Conservation (phyloP, 2,329 filamentous ascomycete genomes). For the Aureobasidium sp. region DNA sequence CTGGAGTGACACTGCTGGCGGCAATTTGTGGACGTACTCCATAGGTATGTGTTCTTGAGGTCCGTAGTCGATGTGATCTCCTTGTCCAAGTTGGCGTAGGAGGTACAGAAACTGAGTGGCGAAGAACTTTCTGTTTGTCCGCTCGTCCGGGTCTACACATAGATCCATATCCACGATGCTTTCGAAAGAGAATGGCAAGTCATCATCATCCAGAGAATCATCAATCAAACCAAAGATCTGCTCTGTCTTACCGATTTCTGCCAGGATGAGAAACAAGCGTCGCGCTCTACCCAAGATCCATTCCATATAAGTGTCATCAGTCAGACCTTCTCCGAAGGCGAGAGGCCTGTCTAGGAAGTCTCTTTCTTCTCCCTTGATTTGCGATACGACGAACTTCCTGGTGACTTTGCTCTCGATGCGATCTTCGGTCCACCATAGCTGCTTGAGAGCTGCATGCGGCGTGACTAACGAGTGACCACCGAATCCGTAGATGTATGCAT, state of each 20-base stretch:
- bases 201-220: slow-evolving; percentile 69
- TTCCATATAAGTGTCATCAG: slow-evolving; percentile 67
- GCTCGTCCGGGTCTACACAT: slow-evolving; percentile 53
- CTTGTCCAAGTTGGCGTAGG: slow-evolving; percentile 55
- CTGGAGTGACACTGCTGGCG: slow-evolving; percentile 40
- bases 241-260: slow-evolving; percentile 62
- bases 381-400: slow-evolving; percentile 57
- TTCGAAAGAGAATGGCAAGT: slow-evolving; percentile 62
- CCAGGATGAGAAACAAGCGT: slow-evolving; percentile 63
- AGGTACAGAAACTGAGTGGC: slow-evolving; percentile 64
- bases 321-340: slow-evolving; percentile 55
- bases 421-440: slow-evolving; percentile 65
- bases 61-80: slow-evolving; percentile 56
- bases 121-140: slow-evolving; percentile 62
- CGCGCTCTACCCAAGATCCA: slow-evolving; percentile 66
- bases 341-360: slow-evolving; percentile 56
- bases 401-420: slow-evolving; percentile 65
- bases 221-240: slow-evolving; percentile 71
- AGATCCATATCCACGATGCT: slow-evolving; percentile 59
- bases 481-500: slow-evolving; percentile 46
- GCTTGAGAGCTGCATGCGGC: slow-evolving; percentile 42
- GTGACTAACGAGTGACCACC: slow-evolving; percentile 45
- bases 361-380: slow-evolving; percentile 57
- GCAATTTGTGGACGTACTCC: slow-evolving; percentile 56
- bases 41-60: slow-evolving; percentile 64